Percentiles rank a stretch among this genome's conserved stretches.
Conservation (phyloP, 2,329 filamentous ascomycete genomes). For the Hysterium pulicare region DNA sequence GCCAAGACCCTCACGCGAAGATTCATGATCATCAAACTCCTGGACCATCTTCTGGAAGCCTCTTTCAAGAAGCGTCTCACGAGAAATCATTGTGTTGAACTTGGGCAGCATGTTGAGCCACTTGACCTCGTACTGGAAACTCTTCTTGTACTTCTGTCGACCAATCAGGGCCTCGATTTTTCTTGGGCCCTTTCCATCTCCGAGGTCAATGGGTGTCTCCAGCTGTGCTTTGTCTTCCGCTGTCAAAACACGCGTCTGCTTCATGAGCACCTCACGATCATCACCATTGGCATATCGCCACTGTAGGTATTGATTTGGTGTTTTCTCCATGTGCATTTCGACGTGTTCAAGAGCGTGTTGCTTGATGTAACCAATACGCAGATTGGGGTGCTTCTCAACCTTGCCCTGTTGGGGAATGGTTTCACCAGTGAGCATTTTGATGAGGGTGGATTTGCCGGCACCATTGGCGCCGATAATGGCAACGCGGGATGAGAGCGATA, state of each 20-base stretch:
- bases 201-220: conserved; percentile 82
- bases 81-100: conserved; percentile 86
- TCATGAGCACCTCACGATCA: conserved; percentile 94
- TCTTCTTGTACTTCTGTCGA: conserved; percentile 98
- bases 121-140: conserved; percentile 97
- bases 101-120: conserved; percentile 88
- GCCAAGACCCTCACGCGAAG: conserved; percentile 95
- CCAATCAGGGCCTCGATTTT: conserved; percentile 88
- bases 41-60: conserved; percentile 94
- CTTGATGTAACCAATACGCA: conserved; percentile 99
- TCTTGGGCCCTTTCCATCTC: conserved; percentile 72
- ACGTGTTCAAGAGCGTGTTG: conserved; percentile 99
- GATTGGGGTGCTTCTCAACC: conserved; percentile 97
- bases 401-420: conserved; percentile 76
- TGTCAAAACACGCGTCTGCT: conserved; percentile 90
- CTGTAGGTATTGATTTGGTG: conserved; percentile 96
- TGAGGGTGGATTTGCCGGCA: conserved; percentile 96
- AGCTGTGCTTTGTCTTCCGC: conserved; percentile 84
- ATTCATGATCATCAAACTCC: conserved; percentile 98
- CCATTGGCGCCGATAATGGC: conserved; percentile 97
- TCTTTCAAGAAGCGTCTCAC: conserved; percentile 80
- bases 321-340: conserved; percentile 99
- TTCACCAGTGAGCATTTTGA: conserved; percentile 95
- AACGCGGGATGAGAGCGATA: conserved; percentile 85
- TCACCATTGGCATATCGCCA: conserved; percentile 98